Evolutionary conservation across 176 grass and related monocot species (phyloP), one percentile per base, ranked within the genome.

Genomic region (Carex scoparia): DNA sequence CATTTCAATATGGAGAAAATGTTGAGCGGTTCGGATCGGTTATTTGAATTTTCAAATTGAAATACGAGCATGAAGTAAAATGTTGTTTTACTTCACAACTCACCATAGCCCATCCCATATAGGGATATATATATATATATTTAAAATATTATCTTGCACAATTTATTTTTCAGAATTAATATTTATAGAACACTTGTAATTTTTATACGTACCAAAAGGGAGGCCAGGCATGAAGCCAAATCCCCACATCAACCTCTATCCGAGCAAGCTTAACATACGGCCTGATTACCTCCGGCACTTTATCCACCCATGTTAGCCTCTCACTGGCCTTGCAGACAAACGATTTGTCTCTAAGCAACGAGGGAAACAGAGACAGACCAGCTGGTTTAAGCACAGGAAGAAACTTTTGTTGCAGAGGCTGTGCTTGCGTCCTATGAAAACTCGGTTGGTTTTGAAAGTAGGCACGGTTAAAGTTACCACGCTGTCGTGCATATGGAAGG

Each of bases 221-320:
- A 30, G 71, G 71, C 46, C 44, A 27, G 23, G 4, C 10, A 18
- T 76, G 71, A 19, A 76, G 19, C 46, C 71, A 54, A 28, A 76
- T 4, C 11, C 2, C 10, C 71, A 30, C 54, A 23, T 54, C 46
- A 28, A 13, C 1, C 1, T 76, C 71, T 54, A 76, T 5, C 10
- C 71, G 71, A 54, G 46, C 71, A 5, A 76, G 71, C 46, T 76
- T 76, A 76, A 54, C 10, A 19, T 76, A 76, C 5, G 71, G 71
- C n/a, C 71, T 49, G 23, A 76, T 30, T 0, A 31, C 1, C 46
- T 54, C 23, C 10, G 46, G 71, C n/a, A 76, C 55, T 1, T 1
- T 31, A 54, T 76, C 46, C 7, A 76, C 71, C 71, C 71, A 76
- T 54, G 48, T 46, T 31, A n/a, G 54, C 71, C 23, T 23, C 23